phyloP scores from a whole-genome alignment of 2,329 filamentous ascomycete species.

The Talaromyces sp. region DNA sequence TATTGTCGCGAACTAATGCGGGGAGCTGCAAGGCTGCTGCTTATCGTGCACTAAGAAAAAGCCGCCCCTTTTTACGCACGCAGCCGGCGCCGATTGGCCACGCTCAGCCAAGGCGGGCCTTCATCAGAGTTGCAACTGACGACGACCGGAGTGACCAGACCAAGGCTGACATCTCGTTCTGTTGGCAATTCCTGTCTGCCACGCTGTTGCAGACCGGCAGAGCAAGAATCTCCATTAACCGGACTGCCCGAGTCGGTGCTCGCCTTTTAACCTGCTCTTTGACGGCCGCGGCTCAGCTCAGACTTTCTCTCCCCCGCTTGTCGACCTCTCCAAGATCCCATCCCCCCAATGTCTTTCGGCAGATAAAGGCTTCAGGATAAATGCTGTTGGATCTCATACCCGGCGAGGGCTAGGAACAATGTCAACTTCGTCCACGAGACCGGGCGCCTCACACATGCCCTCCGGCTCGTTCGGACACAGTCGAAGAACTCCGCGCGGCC shows the following conservation, averaged over 20 bases:
- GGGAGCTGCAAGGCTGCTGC: background rate
- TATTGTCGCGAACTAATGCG: background rate
- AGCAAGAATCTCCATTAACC: background rate
- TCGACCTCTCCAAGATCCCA: too few relatives aligned
- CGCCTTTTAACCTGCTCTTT: background rate
- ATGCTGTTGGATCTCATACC: background rate
- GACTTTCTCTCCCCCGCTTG: background rate
- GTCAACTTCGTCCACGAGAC: constrained; percentile 29
- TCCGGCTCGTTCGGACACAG: constrained; percentile 21
- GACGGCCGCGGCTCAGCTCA: background rate
- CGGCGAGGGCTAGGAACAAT: constrained; percentile 16
- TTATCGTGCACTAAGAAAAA: background rate
- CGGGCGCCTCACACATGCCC: constrained; percentile 25
- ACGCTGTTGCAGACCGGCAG: background rate
- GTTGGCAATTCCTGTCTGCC: background rate
- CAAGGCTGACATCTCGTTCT: background rate
- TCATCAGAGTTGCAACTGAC: background rate
- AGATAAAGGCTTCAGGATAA: background rate
- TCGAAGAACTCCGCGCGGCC: constrained; percentile 27
- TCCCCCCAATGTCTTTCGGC: background rate
- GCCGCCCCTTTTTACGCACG: background rate
- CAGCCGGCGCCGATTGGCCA: background rate
- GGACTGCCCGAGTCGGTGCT: background rate
- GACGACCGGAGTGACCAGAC: background rate
- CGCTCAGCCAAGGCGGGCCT: background rate